Evolutionary conservation across 768 basidiomycete species (phyloP), one percentile per base, ranked within the genome.

Genomic region (Mycena rosella): DNA sequence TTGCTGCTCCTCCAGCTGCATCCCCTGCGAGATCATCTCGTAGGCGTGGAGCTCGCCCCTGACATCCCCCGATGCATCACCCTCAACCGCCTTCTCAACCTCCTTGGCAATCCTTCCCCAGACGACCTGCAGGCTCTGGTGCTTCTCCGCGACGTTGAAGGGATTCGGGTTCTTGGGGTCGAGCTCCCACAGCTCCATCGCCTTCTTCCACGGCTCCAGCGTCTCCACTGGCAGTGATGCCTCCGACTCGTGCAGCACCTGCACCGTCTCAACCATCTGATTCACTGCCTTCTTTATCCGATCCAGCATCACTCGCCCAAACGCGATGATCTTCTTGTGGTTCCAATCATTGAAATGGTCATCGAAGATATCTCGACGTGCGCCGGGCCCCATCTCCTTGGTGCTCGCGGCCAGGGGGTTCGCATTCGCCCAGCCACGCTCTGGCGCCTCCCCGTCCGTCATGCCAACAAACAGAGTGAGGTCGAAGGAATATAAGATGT

Each of bases 401-500:
- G 79, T 83, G 47, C 80, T 82, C 1, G 70, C 55, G 5, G 79
- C 78, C 0, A 76, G 62, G 0, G 71, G 63, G 59, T 83, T 82
- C 5, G 75, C 61, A 0, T 70, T 78, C 0, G 71, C 56, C 71
- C 74, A 78, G 0, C 81, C 80, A 24, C 81, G 78, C 32, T 77
- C 72, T 0, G 73, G 63, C 0, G 71, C 71, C 59, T 85, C 82
- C 0, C 75, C 79, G 4, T 77, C 73, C 11, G 82, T 74, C 20
- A 81, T 77, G 26, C 81, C 83, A 51, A 81, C 81, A 22, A 71
- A 42, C 18, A 60, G 63, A n/a, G 63, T 72, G 36, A 66, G 68
- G 38, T 78, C 74, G 56, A 79, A 73, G 1, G 73, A 76, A 15
- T 40, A 40, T 3, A 40, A 15, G 38, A 40, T 40, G 38, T 40